A percentile compares a stretch with the other conserved stretches of the same genome.
phyloP scores from a whole-genome alignment of 2,329 filamentous ascomycete species.

The Colletotrichum paranaense region DNA sequence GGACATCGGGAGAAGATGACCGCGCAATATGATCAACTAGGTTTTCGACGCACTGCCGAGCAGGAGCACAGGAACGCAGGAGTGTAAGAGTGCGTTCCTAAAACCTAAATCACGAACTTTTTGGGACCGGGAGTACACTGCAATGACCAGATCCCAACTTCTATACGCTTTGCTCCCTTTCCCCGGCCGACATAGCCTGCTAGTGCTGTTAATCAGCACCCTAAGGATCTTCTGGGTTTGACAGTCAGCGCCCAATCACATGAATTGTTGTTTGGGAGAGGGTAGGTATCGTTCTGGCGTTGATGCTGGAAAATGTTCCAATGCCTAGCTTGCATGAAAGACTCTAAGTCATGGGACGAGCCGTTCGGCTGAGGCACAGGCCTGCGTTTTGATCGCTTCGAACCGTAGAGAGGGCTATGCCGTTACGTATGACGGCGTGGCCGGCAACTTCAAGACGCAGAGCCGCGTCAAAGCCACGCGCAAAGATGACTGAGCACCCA shows the following conservation, averaged over 20 bases:
- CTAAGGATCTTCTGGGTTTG: not conserved
- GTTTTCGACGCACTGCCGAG: slow-evolving; percentile 8
- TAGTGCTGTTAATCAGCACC: not conserved
- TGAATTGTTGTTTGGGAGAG: not conserved
- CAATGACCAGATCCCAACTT: not conserved
- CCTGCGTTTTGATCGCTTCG: slow-evolving; percentile 2
- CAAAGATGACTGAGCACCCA: slow-evolving; percentile 13
- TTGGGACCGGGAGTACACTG: not conserved
- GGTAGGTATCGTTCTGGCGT: not conserved
- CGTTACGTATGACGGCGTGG: slow-evolving; percentile 10
- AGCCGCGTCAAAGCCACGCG: slow-evolving; percentile 6
- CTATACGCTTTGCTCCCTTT: not conserved
- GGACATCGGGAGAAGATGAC: not conserved
- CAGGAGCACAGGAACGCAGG: slow-evolving; percentile 7
- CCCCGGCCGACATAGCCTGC: not conserved
- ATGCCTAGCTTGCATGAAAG: not conserved
- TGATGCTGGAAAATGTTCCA: not conserved
- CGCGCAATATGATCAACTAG: slow-evolving; percentile 7
- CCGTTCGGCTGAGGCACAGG: slow-evolving; percentile 19
- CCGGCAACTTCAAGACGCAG: not conserved
- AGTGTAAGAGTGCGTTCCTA: not conserved
- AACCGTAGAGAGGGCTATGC: slow-evolving; percentile 19
- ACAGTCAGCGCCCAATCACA: slow-evolving; percentile 3
- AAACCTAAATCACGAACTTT: slow-evolving; percentile 5
- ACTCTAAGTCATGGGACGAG: slow-evolving; percentile 21